These are phyloP conservation scores for Ilyonectria robusta DNA, from an alignment of 2,329 filamentous ascomycete species.

Conservation along the genomic window DNA sequence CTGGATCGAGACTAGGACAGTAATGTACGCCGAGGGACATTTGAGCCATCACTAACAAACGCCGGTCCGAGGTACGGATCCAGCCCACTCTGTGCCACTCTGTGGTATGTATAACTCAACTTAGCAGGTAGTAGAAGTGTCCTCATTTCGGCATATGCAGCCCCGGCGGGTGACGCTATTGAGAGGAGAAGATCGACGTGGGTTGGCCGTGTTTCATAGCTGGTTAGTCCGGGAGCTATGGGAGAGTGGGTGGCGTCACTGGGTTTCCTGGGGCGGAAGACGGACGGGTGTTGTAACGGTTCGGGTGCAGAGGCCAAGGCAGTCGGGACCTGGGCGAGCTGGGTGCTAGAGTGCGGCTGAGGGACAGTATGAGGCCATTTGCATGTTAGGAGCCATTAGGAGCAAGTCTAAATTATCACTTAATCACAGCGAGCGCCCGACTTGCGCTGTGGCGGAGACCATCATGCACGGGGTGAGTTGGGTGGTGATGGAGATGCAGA, in stretches of 20 bases:
- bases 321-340: neutral
- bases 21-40: neutral
- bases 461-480: slow-evolving; percentile 11
- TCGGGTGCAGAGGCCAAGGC: neutral
- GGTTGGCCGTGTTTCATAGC: slow-evolving; percentile 41
- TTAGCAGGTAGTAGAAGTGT: neutral
- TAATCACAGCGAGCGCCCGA: slow-evolving; percentile 5
- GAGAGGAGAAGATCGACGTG: slow-evolving; percentile 36
- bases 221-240: slow-evolving; percentile 33
- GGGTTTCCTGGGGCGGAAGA: slow-evolving; percentile 13
- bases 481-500: slow-evolving; percentile 11
- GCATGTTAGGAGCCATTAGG: slow-evolving; percentile 1
- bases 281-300: neutral
- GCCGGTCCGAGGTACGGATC: neutral
- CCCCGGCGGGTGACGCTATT: slow-evolving; percentile 29
- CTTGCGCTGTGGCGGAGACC: slow-evolving; percentile 18
- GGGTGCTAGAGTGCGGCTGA: slow-evolving; percentile 27
- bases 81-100: neutral
- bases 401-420: neutral
- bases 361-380: slow-evolving; percentile 24
- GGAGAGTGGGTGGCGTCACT: slow-evolving; percentile 33
- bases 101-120: no score
- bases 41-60: slow-evolving; percentile 4
- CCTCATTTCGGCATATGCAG: slow-evolving; percentile 31
- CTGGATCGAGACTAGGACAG: neutral